Evolutionary conservation across 345 rosid genomes (phyloP).

Genomic region (Eucalyptus camaldulensis): DNA sequence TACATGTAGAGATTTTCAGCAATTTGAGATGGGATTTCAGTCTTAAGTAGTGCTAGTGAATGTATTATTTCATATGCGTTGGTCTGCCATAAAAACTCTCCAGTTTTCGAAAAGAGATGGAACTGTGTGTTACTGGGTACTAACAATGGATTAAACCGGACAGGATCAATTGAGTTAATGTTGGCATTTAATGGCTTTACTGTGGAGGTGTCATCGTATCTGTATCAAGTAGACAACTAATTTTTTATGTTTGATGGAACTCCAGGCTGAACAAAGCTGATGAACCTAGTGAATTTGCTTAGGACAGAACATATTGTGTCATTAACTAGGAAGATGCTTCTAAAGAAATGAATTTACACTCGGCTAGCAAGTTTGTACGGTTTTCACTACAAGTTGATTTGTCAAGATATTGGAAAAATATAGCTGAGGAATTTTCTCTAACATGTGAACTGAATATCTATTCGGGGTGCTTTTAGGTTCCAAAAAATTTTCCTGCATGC

Average conservation of each 20-base stretch:
- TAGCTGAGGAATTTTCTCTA: slow-evolving; percentile 1
- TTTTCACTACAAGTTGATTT: not conserved
- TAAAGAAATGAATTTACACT: not conserved
- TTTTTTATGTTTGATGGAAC: not conserved
- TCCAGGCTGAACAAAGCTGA: not conserved
- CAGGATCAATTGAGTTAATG: not conserved
- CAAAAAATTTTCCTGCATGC: slow-evolving; percentile 2
- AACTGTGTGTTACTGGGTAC: not conserved
- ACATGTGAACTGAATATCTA: not conserved
- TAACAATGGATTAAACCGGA: not conserved
- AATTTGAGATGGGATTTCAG: not conserved
- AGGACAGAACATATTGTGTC: not conserved
- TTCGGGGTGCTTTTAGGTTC: slow-evolving; percentile 12
- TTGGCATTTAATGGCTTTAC: not conserved
- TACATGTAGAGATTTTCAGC: not conserved
- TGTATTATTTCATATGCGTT: not conserved
- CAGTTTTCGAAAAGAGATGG: not conserved
- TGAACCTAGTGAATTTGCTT: not conserved
- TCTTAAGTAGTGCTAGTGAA: not conserved
- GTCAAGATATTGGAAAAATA: not conserved
- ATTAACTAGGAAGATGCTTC: not conserved
- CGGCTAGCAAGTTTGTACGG: not conserved
- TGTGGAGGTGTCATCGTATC: not conserved
- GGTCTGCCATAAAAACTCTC: not conserved
- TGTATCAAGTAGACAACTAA: not conserved